Base-by-base conservation (phyloP, 139 green algal species). In the Trebouxia sp. region DNA sequence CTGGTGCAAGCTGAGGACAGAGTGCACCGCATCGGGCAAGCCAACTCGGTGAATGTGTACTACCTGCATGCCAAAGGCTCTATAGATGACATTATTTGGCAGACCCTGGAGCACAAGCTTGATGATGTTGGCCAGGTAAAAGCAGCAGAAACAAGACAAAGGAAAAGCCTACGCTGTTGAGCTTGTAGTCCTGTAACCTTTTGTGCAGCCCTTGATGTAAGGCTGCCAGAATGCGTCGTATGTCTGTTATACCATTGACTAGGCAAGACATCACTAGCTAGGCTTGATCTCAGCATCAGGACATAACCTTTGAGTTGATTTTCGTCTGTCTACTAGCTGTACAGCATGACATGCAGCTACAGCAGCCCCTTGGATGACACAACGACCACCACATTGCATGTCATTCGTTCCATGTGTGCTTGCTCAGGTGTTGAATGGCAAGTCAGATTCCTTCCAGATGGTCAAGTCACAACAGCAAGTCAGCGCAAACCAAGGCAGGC, bases 51-150 rank as follows among this genome's bases (percentile, higher is more conserved):
- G 20, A 92, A 90, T 75, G 87, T 97, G 22, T 88, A 93, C 20
- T 94, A 91, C 82, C 84, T 97, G 45, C 89, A 95, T 75, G 93
- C 92, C 12, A 83, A 81, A 48, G 80, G 80, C 78, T 95, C 89
- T 53, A 89, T 97, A 20, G 96, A 98, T 81, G 96, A 98, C 78
- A 84, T 98, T 41, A 98, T 96, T 14, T 96, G 92, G 92, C 10
- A 20, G 26, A 74, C 42, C 12, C 65, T 88, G 20, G 77, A 88
- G 74, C 85, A 65, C 84, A 98, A 98, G 85, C 84, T 98, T 53
- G 89, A 90, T 76, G 91, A 86, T 66, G 86, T 96, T 30, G 92
- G 94, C 3, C 86, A 93, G 79, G 88, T 79, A 17, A 14, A 28
- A 58, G 3, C 50, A 58, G 20, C 50, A 17, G 22, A 1, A 28